Conservation (phyloP, 306 rosid species). For the Malus orientalis region DNA sequence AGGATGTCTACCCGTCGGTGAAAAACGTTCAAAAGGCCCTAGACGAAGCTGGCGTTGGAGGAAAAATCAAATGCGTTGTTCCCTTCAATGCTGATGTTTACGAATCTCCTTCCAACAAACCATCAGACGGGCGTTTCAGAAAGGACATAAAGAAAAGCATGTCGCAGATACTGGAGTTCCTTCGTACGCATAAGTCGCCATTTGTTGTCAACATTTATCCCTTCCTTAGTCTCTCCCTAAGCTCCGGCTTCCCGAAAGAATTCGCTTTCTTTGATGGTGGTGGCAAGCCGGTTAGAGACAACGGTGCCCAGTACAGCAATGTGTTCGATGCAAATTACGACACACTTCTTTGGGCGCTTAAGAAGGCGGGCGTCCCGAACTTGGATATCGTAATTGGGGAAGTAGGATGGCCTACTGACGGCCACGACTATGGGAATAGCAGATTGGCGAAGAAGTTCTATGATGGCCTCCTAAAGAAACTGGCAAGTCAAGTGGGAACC, state of each 20-base stretch:
- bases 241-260: constrained; percentile 29
- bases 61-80: constrained; percentile 39
- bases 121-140: constrained; percentile 59
- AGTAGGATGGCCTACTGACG: constrained; percentile 91
- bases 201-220: constrained; percentile 81
- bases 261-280: constrained; percentile 49
- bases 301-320: constrained; percentile 27
- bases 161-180: constrained; percentile 30
- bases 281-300: constrained; percentile 23
- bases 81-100: constrained; percentile 80
- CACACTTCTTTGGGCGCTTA: constrained; percentile 51
- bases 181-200: constrained; percentile 34
- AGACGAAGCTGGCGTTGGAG: constrained; percentile 40
- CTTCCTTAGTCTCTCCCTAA: constrained; percentile 50
- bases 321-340: constrained; percentile 74
- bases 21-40: constrained; percentile 60
- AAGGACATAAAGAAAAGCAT: constrained; percentile 20
- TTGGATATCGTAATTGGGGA: constrained; percentile 55
- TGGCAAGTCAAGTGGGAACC: constrained; percentile 34
- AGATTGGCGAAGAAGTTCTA: constrained; percentile 46
- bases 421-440: neutral
- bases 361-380: constrained; percentile 23
- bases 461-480: constrained; percentile 44
- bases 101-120: constrained; percentile 40
- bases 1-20: constrained; percentile 51